These are phyloP conservation scores for Apium graveolens DNA, from an alignment of 129 eudicot species.

Conservation along the genomic window DNA sequence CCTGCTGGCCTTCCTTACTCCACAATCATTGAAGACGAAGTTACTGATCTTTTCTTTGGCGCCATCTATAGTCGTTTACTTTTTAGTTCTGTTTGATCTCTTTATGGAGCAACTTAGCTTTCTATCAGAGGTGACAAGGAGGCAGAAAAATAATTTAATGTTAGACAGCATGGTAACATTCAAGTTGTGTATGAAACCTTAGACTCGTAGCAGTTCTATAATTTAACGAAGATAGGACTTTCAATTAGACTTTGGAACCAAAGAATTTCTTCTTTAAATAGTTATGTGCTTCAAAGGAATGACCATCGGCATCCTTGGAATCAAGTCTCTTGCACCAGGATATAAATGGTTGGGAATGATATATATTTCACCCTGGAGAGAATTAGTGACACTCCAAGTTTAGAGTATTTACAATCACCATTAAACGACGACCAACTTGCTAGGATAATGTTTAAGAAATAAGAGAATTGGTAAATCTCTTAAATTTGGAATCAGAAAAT, in stretches of 20 bases:
- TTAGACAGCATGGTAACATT: not conserved
- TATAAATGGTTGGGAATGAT: slow-evolving; percentile 96
- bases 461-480: not conserved
- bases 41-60: slow-evolving; percentile 19
- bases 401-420: not conserved
- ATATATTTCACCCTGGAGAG: slow-evolving; percentile 80
- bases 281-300: slow-evolving; percentile 79
- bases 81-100: not conserved
- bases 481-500: not conserved
- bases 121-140: no score
- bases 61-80: not conserved
- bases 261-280: not conserved
- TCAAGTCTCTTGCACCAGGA: slow-evolving; percentile 85
- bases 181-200: not conserved
- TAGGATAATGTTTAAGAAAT: not conserved
- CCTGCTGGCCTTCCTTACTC: slow-evolving; percentile 26
- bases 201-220: not conserved
- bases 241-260: not conserved
- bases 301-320: slow-evolving; percentile 95
- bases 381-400: slow-evolving; percentile 13
- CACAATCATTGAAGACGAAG: slow-evolving; percentile 22
- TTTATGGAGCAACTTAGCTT: not conserved
- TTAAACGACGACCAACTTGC: not conserved
- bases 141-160: not conserved
- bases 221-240: no score